phyloP scores from a whole-genome alignment of 2,329 filamentous ascomycete genomes.

The Aspergillus hortae region DNA sequence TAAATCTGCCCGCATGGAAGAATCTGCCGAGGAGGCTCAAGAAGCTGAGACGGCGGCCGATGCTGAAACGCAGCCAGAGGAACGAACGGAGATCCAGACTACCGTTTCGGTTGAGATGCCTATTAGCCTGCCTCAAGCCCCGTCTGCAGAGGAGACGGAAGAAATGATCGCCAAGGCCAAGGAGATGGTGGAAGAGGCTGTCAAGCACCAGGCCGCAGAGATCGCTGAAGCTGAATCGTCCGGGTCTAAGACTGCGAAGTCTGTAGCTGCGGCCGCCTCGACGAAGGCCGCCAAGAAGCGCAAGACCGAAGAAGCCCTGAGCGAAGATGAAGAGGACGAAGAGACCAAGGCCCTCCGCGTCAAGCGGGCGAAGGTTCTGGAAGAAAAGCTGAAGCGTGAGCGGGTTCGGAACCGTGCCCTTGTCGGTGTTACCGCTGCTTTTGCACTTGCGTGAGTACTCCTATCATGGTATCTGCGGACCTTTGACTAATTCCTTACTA shows the following conservation, averaged over 20 bases:
- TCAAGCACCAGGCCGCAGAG: constrained; percentile 44
- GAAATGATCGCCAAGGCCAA: constrained; percentile 83
- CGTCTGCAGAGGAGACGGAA: constrained; percentile 71
- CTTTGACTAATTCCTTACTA: constrained; percentile 25
- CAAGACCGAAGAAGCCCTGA: constrained; percentile 69
- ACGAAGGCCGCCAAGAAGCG: constrained; percentile 57
- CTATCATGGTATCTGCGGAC: constrained; percentile 16
- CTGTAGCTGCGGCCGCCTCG: not conserved
- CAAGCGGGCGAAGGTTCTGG: constrained; percentile 69
- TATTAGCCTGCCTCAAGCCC: constrained; percentile 61
- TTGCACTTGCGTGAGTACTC: constrained; percentile 80
- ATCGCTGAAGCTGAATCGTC: constrained; percentile 33
- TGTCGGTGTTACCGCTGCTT: constrained; percentile 78
- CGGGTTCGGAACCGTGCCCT: constrained; percentile 81
- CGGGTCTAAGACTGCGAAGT: constrained; percentile 16
- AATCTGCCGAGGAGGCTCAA: constrained; percentile 44
- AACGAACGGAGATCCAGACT: constrained; percentile 58
- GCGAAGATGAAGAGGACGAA: constrained; percentile 46
- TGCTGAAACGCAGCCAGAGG: constrained; percentile 52
- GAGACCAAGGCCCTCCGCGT: constrained; percentile 45
- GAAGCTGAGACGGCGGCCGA: constrained; percentile 63
- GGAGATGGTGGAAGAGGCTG: constrained; percentile 76
- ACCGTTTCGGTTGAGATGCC: constrained; percentile 75
- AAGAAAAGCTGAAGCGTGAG: constrained; percentile 78
- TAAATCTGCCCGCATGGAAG: constrained; percentile 11